Base-by-base conservation (phyloP, 441 rosid genomes). In the Daphne laureola region DNA sequence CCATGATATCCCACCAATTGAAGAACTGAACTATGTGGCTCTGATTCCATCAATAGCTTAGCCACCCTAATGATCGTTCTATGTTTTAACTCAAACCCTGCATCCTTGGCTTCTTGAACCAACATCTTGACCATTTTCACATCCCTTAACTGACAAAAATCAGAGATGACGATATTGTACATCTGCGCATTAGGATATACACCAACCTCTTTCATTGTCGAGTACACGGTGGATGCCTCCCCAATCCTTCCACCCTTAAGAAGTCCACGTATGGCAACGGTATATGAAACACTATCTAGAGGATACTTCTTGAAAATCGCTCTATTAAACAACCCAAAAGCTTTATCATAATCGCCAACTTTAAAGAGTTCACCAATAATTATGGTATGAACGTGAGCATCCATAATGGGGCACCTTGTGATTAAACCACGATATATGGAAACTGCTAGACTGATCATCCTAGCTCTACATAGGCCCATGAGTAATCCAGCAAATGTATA, bases 331-430 rank as follows among this genome's bases (percentile, higher is more conserved):
- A 80, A 66, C 54, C 45, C 52, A n/a, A 77, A 52, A 41, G 93
- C 90, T 12, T n/a, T 64, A 49, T 54, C 36, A 71, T 51, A 78
- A 54, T 69, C 51, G 27, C 83, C 83, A 54, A 18, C 64, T 68
- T 63, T 70, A 18, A 82, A 61, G 51, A 84, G 86, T 72, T 73
- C 61, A 67, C 74, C 69, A 3, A 87, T 59, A 2, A 87, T 56
- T 8, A 63, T 59, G 9, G 93, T 77, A 66, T 84, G 96, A 57
- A 82, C 75, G 66, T 73, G 83, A 62, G 88, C 79, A 68, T 84
- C 80, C 17, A 84, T 61, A 58, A 16, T 41, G 4, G 55, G 59
- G 35, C 54, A 13, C 49, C 23, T 51, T 70, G 35, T 55, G 43
- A 71, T 47, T 46, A 84, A 31, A 17, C 71, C 78, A 23, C 49